A percentile compares a stretch with the other conserved stretches of the same genome.
phyloP scores from a whole-genome alignment of 2,329 filamentous ascomycete genomes.

The Arthrobotrys sinensis region DNA sequence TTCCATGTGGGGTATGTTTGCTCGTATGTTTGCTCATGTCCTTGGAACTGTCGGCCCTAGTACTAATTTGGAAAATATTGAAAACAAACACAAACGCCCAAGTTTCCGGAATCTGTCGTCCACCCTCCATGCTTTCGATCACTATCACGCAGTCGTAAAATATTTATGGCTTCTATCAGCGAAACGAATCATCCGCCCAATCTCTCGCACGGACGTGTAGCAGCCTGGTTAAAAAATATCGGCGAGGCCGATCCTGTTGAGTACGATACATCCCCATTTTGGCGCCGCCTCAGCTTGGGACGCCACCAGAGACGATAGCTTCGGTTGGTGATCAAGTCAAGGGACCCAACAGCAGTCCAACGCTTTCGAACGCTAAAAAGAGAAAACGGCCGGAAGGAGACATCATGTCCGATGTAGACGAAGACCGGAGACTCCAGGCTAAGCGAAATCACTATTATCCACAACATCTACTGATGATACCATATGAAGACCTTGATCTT shows the following conservation, averaged over 20 bases:
- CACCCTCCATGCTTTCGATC: too few relatives aligned
- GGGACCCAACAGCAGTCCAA: neutral
- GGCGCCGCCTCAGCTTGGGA: too few relatives aligned
- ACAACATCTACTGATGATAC: neutral
- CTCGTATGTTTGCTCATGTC: too few relatives aligned
- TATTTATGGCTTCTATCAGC: neutral
- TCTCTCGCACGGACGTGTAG: neutral
- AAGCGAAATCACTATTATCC: slow-evolving; percentile 1
- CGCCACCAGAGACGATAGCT: neutral
- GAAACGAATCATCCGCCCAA: neutral
- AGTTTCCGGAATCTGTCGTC: too few relatives aligned
- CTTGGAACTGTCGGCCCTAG: too few relatives aligned
- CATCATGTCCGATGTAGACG: slow-evolving; percentile 11
- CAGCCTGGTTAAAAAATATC: slow-evolving; percentile 1
- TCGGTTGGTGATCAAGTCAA: slow-evolving; percentile 9
- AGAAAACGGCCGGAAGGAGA: slow-evolving; percentile 16
- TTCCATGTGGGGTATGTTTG: too few relatives aligned
- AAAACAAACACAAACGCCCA: too few relatives aligned
- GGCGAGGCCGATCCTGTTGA: slow-evolving; percentile 1
- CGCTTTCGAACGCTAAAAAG: neutral
- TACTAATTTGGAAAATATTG: too few relatives aligned
- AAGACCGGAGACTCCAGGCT: neutral
- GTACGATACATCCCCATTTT: slow-evolving; percentile 3
- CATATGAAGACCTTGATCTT: slow-evolving; percentile 2
- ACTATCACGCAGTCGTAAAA: too few relatives aligned